These are phyloP conservation scores for Oryza coarctata DNA, from an alignment of 176 grass and related monocot species.

Conservation along the genomic window DNA sequence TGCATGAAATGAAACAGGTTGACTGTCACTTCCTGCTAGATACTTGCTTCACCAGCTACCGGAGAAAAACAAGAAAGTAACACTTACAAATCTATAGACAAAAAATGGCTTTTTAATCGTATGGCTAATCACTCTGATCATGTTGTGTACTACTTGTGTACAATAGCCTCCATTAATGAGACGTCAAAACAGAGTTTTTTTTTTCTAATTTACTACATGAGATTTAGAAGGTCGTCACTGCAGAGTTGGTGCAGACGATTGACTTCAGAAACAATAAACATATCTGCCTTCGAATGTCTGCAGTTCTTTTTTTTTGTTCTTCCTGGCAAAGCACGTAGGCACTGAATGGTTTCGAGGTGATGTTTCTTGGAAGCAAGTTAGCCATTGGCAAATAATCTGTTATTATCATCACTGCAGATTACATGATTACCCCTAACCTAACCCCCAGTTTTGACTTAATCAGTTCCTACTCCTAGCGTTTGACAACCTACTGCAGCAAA, in stretches of 20 bases:
- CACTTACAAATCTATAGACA: not conserved
- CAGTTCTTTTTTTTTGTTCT: not conserved
- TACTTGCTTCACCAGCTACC: not conserved
- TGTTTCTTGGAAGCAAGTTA: not conserved
- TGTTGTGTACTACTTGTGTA: not conserved
- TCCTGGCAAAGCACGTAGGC: not conserved
- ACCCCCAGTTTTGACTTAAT: not conserved
- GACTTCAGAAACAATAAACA: not conserved
- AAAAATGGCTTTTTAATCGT: not conserved
- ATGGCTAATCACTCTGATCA: not conserved
- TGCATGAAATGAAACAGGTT: conserved; percentile 9
- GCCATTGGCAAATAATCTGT: not conserved
- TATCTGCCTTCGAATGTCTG: not conserved
- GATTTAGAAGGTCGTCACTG: not conserved
- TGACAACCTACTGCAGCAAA: not conserved
- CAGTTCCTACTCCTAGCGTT: not conserved
- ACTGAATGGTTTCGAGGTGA: not conserved
- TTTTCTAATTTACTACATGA: not conserved
- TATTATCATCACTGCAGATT: not conserved
- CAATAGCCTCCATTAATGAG: not conserved
- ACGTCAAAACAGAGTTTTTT: not conserved
- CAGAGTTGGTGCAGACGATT: not conserved
- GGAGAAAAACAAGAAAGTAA: not conserved
- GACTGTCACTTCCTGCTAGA: not conserved
- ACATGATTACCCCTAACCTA: not conserved